phyloP scores from a whole-genome alignment of 2,329 filamentous ascomycete species.

The Epichloe uncinata region DNA sequence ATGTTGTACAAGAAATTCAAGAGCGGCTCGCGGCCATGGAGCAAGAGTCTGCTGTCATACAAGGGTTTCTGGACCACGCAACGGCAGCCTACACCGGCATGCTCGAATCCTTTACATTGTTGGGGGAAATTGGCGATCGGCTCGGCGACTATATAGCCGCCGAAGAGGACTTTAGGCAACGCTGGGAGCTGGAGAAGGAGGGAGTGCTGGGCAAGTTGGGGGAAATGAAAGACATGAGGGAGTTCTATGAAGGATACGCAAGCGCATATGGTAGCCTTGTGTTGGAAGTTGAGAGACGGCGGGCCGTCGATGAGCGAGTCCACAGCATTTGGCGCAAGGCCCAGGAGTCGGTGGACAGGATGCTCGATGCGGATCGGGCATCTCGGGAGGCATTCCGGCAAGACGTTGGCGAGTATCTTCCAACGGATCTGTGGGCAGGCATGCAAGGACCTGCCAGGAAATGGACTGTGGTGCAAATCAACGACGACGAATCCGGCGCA shows the following conservation, averaged over 20 bases:
- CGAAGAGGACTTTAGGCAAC: conserved; percentile 46
- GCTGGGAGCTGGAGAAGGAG: conserved; percentile 64
- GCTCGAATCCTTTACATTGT: conserved; percentile 46
- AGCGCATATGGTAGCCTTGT: conserved; percentile 74
- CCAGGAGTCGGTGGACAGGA: conserved; percentile 58
- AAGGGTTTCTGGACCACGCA: conserved; percentile 43
- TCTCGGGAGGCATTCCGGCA: conserved; percentile 67
- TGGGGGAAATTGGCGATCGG: conserved; percentile 57
- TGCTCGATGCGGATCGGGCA: conserved; percentile 58
- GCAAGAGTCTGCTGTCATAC: conserved; percentile 48
- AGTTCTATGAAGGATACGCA: conserved; percentile 81
- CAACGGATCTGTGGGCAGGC: conserved; percentile 76
- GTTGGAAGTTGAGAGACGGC: conserved; percentile 68
- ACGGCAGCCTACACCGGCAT: conserved; percentile 41
- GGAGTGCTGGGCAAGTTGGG: conserved; percentile 54
- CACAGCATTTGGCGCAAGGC: conserved; percentile 65
- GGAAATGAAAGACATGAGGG: conserved; percentile 63
- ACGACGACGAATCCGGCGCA: conserved; percentile 13
- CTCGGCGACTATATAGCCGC: conserved; percentile 53
- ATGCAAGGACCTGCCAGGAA: conserved; percentile 46
- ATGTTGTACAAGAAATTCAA: conserved; percentile 56
- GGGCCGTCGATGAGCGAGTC: conserved; percentile 59
- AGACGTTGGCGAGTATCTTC: conserved; percentile 76
- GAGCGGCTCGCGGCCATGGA: conserved; percentile 70
- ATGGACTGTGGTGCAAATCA: conserved; percentile 33